These are phyloP conservation scores for Trypanosoma grayi DNA, from an alignment of 208 protist species.

Conservation along the genomic window DNA sequence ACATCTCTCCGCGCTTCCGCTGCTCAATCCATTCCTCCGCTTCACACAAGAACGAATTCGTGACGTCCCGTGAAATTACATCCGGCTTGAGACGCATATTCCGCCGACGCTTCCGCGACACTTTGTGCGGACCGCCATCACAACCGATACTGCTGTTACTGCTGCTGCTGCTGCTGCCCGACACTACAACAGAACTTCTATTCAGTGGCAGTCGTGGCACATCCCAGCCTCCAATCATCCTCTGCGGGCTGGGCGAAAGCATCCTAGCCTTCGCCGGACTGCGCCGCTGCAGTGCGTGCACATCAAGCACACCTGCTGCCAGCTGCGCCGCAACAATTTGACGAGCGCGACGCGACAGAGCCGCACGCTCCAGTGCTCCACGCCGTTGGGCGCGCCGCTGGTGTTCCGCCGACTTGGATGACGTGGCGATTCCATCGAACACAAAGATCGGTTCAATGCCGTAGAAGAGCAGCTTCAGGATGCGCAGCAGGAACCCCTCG, in stretches of 20 bases:
- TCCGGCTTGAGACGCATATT: conserved; percentile 34
- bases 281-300: conserved; percentile 26
- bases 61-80: conserved; percentile 40
- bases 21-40: conserved; percentile 42
- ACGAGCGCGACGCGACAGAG: conserved; percentile 49
- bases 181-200: background rate
- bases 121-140: background rate
- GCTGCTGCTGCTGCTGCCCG: background rate
- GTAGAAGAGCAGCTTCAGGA: conserved; percentile 88
- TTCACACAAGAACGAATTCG: conserved; percentile 51
- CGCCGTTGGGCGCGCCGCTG: conserved; percentile 43
- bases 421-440: conserved; percentile 71
- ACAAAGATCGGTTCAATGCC: conserved; percentile 88
- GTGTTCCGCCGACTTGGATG: conserved; percentile 62
- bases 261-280: background rate
- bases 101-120: conserved; percentile 5
- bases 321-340: conserved; percentile 75
- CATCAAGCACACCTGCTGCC: conserved; percentile 42
- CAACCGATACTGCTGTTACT: background rate
- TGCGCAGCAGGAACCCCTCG: conserved; percentile 76
- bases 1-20: conserved; percentile 35
- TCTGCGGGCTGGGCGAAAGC: conserved; percentile 11
- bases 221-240: too few species aligned
- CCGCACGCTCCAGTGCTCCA: conserved; percentile 24
- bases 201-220: background rate